Evolutionary conservation across 2,329 filamentous ascomycete genomes (phyloP).

Genomic region (Fusarium sp.): DNA sequence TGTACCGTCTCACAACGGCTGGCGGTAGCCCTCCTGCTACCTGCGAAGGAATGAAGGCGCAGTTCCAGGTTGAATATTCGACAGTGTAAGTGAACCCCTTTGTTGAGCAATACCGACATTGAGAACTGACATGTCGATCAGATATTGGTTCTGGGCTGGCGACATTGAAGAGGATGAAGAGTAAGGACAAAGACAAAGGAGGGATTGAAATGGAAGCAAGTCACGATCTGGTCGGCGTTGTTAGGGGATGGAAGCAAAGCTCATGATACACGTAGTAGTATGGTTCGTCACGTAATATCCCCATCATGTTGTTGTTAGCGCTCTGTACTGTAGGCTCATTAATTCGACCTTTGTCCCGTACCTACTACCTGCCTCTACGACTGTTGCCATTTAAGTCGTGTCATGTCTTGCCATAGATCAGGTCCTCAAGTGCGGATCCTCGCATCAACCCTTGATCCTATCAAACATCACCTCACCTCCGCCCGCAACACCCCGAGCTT

Average conservation of each 20-base stretch:
- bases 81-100: conserved; percentile 72
- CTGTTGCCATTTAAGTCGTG: background rate
- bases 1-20: conserved; percentile 85
- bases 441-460: background rate
- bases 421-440: background rate
- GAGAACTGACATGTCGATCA: conserved; percentile 30
- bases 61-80: conserved; percentile 80
- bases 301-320: conserved; percentile 22
- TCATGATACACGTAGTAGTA: conserved; percentile 30
- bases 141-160: conserved; percentile 44
- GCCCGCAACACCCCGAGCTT: conserved; percentile 18
- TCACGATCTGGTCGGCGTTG: background rate
- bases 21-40: conserved; percentile 78
- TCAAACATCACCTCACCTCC: background rate
- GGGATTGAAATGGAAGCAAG: background rate
- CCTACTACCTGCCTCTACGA: background rate
- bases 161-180: conserved; percentile 24
- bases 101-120: background rate
- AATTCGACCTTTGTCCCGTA: conserved; percentile 25
- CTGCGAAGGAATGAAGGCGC: conserved; percentile 68
- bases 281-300: conserved; percentile 32
- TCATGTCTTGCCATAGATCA: background rate
- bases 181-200: conserved; percentile 5
- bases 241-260: conserved; percentile 4
- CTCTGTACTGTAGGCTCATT: conserved; percentile 20